These are phyloP conservation scores for Sicyos edulis DNA, from an alignment of 306 rosid genomes.

Conservation along the genomic window DNA sequence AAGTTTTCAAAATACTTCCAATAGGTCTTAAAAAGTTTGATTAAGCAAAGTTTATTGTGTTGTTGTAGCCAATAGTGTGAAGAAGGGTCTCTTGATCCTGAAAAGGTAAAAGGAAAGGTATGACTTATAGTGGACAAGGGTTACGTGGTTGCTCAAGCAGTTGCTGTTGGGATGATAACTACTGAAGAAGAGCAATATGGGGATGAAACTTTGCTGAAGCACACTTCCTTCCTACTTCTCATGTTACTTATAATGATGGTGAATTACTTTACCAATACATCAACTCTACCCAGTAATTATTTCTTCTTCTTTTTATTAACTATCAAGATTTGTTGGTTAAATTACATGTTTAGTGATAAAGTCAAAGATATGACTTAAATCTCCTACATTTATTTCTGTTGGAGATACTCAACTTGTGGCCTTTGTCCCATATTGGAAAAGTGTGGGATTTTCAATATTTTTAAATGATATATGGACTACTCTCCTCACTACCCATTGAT, in stretches of 20 bases:
- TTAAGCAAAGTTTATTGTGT: not conserved
- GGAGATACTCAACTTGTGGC: no score
- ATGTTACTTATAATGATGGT: constrained; percentile 35
- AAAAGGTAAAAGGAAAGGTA: constrained; percentile 57
- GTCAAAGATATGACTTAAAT: no score
- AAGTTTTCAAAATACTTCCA: no score
- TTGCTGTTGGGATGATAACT: constrained; percentile 64
- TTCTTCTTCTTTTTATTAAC: no score
- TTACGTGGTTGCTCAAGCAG: constrained; percentile 27
- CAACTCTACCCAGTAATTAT: constrained; percentile 36
- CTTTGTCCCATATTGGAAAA: no score
- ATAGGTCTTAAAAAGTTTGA: no score
- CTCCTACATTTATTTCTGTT: no score
- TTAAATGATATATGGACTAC: no score
- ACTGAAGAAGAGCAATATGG: constrained; percentile 14
- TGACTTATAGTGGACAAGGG: constrained; percentile 43
- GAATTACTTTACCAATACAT: constrained; percentile 33
- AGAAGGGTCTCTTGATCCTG: constrained; percentile 37
- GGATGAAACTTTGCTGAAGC: constrained; percentile 31
- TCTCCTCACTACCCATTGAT: no score
- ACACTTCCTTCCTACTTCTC: constrained; percentile 48
- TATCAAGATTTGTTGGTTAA: no score
- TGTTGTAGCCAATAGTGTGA: constrained; percentile 33
- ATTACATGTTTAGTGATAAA: no score
- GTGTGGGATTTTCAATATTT: no score